A percentile compares a stretch with the other conserved stretches of the same genome.
Conservation (phyloP, 2,329 filamentous ascomycete genomes). For the Fusarium subtropicale region DNA sequence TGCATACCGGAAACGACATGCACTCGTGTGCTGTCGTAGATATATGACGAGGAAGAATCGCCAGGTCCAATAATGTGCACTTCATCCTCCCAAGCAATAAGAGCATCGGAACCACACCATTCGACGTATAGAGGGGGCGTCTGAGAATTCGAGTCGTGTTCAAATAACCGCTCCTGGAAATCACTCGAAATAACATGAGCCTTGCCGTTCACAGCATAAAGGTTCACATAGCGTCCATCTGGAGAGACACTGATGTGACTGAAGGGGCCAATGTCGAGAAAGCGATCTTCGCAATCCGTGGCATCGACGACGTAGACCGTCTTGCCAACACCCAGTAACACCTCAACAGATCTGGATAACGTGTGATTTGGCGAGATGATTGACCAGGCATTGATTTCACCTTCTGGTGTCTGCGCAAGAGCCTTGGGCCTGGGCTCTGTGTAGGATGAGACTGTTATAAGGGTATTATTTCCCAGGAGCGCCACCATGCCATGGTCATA, state of each 20-base stretch:
- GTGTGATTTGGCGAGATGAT: constrained; percentile 90
- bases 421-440: constrained; percentile 88
- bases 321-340: constrained; percentile 83
- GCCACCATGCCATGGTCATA: constrained; percentile 94
- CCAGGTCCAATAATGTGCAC: constrained; percentile 92
- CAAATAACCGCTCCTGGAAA: constrained; percentile 90
- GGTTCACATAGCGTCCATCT: constrained; percentile 86
- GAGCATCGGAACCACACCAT: constrained; percentile 96
- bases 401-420: constrained; percentile 80
- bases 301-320: constrained; percentile 91
- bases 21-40: constrained; percentile 89
- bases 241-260: constrained; percentile 91
- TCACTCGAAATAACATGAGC: constrained; percentile 95
- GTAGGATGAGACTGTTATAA: constrained; percentile 90
- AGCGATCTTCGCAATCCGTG: constrained; percentile 89
- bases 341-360: constrained; percentile 91
- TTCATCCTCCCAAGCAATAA: constrained; percentile 98
- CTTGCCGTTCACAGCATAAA: constrained; percentile 87
- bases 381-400: constrained; percentile 87
- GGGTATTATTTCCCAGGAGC: constrained; percentile 85
- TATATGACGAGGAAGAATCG: constrained; percentile 80
- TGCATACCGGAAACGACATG: constrained; percentile 82
- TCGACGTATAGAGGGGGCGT: constrained; percentile 88
- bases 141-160: constrained; percentile 88
- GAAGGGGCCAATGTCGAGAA: constrained; percentile 92